A percentile compares a stretch with the other conserved stretches of the same genome.
These are phyloP conservation scores for Alternaria ventricosa DNA, from an alignment of 2,329 filamentous ascomycete genomes.

Conservation along the genomic window DNA sequence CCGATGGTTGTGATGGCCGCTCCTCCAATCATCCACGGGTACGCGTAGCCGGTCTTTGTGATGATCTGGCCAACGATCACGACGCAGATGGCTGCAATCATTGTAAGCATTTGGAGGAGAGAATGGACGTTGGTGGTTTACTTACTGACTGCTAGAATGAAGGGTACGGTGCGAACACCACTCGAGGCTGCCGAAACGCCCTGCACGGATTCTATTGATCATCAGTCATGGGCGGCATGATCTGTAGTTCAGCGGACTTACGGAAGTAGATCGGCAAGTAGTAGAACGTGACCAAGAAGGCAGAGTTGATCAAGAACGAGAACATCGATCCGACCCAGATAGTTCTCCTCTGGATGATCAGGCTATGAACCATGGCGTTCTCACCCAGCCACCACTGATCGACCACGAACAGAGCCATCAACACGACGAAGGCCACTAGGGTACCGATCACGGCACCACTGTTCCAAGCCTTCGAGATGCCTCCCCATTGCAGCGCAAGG, in stretches of 20 bases:
- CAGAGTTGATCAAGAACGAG: constrained; percentile 41
- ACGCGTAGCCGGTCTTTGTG: constrained; percentile 43
- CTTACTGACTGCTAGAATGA: constrained; percentile 44
- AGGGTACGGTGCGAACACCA: constrained; percentile 53
- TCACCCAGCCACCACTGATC: constrained; percentile 50
- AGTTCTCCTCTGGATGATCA: constrained; percentile 49
- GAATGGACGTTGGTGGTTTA: background rate
- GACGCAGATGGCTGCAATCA: background rate
- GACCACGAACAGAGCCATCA: constrained; percentile 44
- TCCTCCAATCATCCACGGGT: constrained; percentile 44
- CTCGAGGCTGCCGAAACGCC: constrained; percentile 44
- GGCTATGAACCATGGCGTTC: constrained; percentile 48
- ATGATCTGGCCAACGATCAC: constrained; percentile 7
- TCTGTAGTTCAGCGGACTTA: constrained; percentile 27
- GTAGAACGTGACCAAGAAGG: constrained; percentile 51
- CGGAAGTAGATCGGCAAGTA: constrained; percentile 61
- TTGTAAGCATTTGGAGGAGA: constrained; percentile 9
- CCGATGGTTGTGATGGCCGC: constrained; percentile 41
- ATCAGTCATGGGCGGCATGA: background rate
- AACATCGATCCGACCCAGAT: constrained; percentile 46
- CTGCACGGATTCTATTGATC: background rate
- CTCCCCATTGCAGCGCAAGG: constrained; percentile 57
- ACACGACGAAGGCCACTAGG: constrained; percentile 53
- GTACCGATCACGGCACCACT: constrained; percentile 53
- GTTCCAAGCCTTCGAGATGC: constrained; percentile 36